Base-by-base conservation (phyloP, 306 rosid genomes). In the Lathyrus sativus region DNA sequence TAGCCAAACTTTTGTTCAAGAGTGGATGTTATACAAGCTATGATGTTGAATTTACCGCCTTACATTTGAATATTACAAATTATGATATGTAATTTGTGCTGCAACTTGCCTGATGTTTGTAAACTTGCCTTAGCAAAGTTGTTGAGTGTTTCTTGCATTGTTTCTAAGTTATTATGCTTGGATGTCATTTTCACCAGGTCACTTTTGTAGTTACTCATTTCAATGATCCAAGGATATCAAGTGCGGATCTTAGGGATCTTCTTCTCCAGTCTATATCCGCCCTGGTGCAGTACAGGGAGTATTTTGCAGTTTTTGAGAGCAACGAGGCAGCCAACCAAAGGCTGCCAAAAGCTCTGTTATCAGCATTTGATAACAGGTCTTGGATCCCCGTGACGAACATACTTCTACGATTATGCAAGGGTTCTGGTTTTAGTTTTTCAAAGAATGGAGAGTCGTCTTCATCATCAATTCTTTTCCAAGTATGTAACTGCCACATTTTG, bases 251-350 rank as follows among this genome's bases (percentile, higher is more conserved):
- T 39, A 79, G 88, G 77, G 99, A 90, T 81, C 96, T 93, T 76
- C 99, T 93, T 79, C 97, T 93, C 78, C 97, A 93, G 72, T 90
- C 97, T 41, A 88, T 93, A 69, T 90, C 96, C 0, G 99, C 88
- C 66, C 83, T 93, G 81, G 90, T 90, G 41, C 99, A 93, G 78
- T 93, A 93, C 86, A 85, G 73, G 78, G 99, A 93, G 68, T 79
- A 86, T 85, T 69, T 93, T 80, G 85, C 82, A 28, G 89, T 85
- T 74, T 93, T 93, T 67, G 97, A 93, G 87, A 81, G 87, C 79
- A 93, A 90, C 66, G 88, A 82, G 76, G 90, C 95, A 53, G 99
- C 97, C 48, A 87, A 74, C 17, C 90, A 79, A 67, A 90, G 82
- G 73, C 71, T 93, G 90, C 99, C 99, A 11, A 93, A 85, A 74